Percentiles rank a stretch among this genome's conserved stretches.
These are phyloP conservation scores for Podila epigama DNA, from an alignment of 192 early-diverging fungal species.

Conservation along the genomic window DNA sequence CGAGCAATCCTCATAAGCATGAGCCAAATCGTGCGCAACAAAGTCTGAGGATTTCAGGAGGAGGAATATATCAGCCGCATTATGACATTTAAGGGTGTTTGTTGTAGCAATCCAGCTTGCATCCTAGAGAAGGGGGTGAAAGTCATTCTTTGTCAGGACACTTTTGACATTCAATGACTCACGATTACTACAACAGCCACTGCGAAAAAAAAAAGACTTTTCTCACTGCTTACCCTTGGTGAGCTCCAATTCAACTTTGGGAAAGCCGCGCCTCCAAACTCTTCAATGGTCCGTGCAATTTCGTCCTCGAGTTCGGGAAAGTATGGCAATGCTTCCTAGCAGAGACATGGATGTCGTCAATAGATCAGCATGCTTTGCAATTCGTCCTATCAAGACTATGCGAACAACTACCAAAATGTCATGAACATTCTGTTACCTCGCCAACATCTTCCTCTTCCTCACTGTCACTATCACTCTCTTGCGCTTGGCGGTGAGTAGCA, in stretches of 20 bases:
- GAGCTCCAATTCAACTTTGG: conserved; percentile 97
- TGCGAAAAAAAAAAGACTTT: conserved; percentile 17
- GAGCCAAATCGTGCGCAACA: conserved; percentile 81
- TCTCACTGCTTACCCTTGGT: conserved; percentile 60
- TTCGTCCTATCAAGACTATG: not conserved
- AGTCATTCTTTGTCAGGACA: no score
- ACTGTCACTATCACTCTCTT: not conserved
- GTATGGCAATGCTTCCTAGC: conserved; percentile 38
- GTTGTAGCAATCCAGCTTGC: conserved; percentile 90
- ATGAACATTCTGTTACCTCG: not conserved
- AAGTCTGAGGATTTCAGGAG: conserved; percentile 95
- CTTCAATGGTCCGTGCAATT: conserved; percentile 71
- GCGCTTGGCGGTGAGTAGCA: conserved; percentile 7
- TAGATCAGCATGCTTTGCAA: not conserved
- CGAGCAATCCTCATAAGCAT: conserved; percentile 77
- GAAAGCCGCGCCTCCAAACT: conserved; percentile 84
- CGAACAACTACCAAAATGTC: not conserved
- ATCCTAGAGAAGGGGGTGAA: conserved; percentile 57
- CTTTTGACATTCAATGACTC: no score
- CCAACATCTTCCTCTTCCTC: conserved; percentile 57
- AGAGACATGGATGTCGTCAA: not conserved
- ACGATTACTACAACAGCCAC: not conserved
- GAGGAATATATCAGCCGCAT: conserved; percentile 81
- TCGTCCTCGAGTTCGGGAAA: conserved; percentile 71
- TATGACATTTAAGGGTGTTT: conserved; percentile 80